A percentile compares a stretch with the other conserved stretches of the same genome.
These are phyloP conservation scores for Tuber brumale DNA, from an alignment of 495 filamentous ascomycete genomes.

Conservation along the genomic window DNA sequence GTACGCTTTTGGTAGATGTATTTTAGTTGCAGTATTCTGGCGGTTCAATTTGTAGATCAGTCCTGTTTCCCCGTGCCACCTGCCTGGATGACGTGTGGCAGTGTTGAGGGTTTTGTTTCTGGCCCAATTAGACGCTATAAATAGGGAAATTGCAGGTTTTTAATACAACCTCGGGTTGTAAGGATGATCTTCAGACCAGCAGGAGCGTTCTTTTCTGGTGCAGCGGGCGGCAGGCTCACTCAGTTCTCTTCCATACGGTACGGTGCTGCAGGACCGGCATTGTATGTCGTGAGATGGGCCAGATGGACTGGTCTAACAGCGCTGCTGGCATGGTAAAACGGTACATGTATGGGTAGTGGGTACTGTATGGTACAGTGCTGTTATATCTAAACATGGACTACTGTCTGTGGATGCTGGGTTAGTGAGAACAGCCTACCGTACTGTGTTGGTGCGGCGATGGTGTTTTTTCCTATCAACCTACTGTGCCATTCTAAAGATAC, in stretches of 20 bases:
- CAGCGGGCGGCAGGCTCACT: not conserved
- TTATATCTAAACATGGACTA: not conserved
- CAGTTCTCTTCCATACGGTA: not conserved
- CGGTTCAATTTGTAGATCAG: not conserved
- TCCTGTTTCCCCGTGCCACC: not conserved
- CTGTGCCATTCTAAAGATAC: not conserved
- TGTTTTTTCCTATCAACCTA: not conserved
- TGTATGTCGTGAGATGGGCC: not conserved
- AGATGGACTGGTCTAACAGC: not conserved
- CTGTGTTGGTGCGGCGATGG: not conserved
- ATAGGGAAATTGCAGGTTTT: not conserved
- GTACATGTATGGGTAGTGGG: not conserved
- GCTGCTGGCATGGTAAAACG: not conserved
- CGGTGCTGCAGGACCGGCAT: not conserved
- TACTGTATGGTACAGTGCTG: not conserved
- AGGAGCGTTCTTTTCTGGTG: not conserved
- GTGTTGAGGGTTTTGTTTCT: not conserved
- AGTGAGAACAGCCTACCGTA: not conserved
- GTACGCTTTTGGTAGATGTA: not conserved
- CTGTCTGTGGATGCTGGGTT: not conserved
- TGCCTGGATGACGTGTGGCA: constrained; percentile 1
- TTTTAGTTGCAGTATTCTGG: not conserved
- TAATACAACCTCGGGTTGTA: not conserved
- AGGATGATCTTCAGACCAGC: not conserved
- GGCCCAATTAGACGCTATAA: not conserved